Base-by-base conservation (phyloP, 768 basidiomycete species). In the Kwoniella dejecticola region DNA sequence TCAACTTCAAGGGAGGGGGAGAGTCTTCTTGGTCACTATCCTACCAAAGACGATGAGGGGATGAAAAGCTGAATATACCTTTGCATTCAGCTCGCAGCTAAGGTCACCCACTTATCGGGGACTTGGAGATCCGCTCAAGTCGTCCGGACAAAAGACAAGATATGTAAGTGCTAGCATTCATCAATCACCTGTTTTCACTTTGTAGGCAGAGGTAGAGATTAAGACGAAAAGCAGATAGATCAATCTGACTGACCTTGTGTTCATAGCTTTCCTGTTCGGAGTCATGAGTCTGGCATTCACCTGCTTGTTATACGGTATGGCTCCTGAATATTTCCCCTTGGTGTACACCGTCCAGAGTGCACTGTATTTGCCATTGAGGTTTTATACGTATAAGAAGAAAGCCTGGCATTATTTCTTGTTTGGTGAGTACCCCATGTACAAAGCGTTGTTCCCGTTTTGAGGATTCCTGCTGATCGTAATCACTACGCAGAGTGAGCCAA, bases 401-500 rank as follows among this genome's bases (percentile, higher is more conserved):
- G 84, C 85, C 5, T 98, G 89, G 87, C 93, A 96, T 77, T 96
- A 95, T 79, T 95, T 94, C 82, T 84, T 92, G 41, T 91, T 91
- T 78, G 66, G 66, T 72, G 52, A 52, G 64, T 59, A 31, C 27
- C 4, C 7, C 33, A 15, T 7, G n/a, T n/a, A n/a, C n/a, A n/a
- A n/a, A n/a, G n/a, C 52, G 17, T 31, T n/a, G 2, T 63, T 55
- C 36, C 33, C 21, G 12, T 33, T 8, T 2, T 2, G 4, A 54
- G 21, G 7, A 50, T 21, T 41, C 23, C 11, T 33, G 54, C 57
- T 68, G 44, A 60, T 19, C n/a, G 52, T 13, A 10, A 23, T 27
- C 21, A 15, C 44, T 26, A 26, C 27, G 2, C 45, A 62, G 60
- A 62, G 60, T 62, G 17, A 36, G 60, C 47, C 15, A 17, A n/a